phyloP scores from a whole-genome alignment of 768 basidiomycete species.

The Phylloporus sp. region DNA sequence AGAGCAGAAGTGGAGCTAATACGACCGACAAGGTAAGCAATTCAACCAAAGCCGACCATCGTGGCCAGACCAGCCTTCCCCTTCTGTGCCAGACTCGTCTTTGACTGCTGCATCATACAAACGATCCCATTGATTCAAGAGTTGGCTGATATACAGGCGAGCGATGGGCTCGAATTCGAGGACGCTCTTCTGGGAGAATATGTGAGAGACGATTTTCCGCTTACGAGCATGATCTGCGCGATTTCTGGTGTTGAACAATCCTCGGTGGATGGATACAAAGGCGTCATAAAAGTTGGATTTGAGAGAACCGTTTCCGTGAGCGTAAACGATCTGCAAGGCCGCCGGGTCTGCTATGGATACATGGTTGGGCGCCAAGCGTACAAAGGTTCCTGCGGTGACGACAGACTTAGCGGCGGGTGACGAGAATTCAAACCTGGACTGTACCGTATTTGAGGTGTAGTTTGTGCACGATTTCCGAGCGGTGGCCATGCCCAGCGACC shows the following conservation, averaged over 20 bases:
- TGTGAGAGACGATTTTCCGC: conserved; percentile 85
- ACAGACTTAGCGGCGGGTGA: neutral
- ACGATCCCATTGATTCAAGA: conserved; percentile 74
- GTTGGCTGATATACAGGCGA: conserved; percentile 48
- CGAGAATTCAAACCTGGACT: conserved; percentile 7
- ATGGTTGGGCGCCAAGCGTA: conserved; percentile 72
- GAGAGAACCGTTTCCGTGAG: conserved; percentile 77
- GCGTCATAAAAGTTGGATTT: conserved; percentile 78
- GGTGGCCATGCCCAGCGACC: conserved; percentile 60
- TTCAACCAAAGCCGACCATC: conserved; percentile 70
- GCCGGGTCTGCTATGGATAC: conserved; percentile 74
- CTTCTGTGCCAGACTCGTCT: conserved; percentile 53
- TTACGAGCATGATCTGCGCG: conserved; percentile 79
- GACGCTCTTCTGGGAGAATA: conserved; percentile 81
- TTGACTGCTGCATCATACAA: conserved; percentile 53
- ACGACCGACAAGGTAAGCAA: conserved; percentile 59
- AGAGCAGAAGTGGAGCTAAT: neutral
- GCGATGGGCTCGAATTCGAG: conserved; percentile 83
- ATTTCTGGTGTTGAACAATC: conserved; percentile 76
- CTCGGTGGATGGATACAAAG: conserved; percentile 69
- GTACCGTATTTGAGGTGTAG: conserved; percentile 71
- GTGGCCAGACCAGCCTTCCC: conserved; percentile 57
- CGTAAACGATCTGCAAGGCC: conserved; percentile 71
- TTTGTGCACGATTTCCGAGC: conserved; percentile 68
- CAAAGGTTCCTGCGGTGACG: conserved; percentile 46